phyloP scores from a whole-genome alignment of 768 basidiomycete genomes.

The Myochromella boudieri region DNA sequence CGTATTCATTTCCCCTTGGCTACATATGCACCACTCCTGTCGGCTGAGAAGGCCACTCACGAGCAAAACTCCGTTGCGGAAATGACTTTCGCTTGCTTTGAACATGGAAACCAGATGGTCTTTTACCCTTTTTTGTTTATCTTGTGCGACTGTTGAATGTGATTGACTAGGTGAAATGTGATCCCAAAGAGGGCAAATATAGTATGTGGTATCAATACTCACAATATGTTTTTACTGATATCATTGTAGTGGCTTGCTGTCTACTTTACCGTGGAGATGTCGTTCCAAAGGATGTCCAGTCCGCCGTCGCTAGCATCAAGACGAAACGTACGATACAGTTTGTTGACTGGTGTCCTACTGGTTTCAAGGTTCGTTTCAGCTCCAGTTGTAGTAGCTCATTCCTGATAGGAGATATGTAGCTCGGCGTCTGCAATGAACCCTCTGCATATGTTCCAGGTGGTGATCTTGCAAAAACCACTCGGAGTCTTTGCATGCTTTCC shows the following conservation, averaged over 20 bases:
- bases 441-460: conserved; percentile 90
- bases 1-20: conserved; percentile 99
- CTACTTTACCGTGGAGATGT: conserved; percentile 95
- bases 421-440: conserved; percentile 97
- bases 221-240: conserved; percentile 15
- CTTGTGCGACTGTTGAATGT: background rate
- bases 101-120: conserved; percentile 95
- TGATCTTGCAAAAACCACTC: conserved; percentile 90
- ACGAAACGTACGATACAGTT: conserved; percentile 98
- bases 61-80: conserved; percentile 97
- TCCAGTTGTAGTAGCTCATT: background rate
- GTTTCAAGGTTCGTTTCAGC: conserved; percentile 67
- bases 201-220: conserved; percentile 51
- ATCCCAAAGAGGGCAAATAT: conserved; percentile 98
- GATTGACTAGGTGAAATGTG: conserved; percentile 62
- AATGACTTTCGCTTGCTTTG: conserved; percentile 99
- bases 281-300: conserved; percentile 93
- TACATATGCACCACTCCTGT: conserved; percentile 92
- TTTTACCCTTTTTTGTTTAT: background rate
- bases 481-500: conserved; percentile 97
- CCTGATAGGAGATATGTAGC: conserved; percentile 40
- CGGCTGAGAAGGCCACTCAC: conserved; percentile 93
- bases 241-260: conserved; percentile 77
- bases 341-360: conserved; percentile 98
- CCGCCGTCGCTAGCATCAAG: conserved; percentile 92